Evolutionary conservation across 768 basidiomycete genomes (phyloP).

Genomic region (Lenzites betulinus): DNA sequence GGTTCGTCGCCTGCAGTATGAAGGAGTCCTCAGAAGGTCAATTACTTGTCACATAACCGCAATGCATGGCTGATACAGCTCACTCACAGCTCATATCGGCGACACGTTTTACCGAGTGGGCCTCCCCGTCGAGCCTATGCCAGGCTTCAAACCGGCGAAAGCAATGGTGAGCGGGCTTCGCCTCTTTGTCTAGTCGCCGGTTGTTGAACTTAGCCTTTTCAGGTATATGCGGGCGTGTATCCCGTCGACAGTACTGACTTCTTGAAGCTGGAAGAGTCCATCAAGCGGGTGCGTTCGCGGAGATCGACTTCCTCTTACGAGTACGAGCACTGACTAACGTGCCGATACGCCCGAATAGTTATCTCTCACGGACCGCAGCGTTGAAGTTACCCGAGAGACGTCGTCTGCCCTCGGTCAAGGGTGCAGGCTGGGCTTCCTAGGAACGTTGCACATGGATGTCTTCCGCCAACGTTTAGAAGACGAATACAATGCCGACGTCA

Average conservation of each 20-base stretch:
- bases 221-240: slow-evolving; percentile 96
- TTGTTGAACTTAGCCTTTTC: neutral
- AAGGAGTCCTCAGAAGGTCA: slow-evolving; percentile 93
- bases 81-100: slow-evolving; percentile 79
- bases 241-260: slow-evolving; percentile 92
- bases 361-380: slow-evolving; percentile 84
- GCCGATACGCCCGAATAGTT: slow-evolving; percentile 46
- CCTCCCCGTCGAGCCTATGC: slow-evolving; percentile 75
- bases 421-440: slow-evolving; percentile 91
- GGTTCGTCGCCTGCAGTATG: slow-evolving; percentile 95
- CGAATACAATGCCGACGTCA: slow-evolving; percentile 92
- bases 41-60: neutral
- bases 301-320: slow-evolving; percentile 7
- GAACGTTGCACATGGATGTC: slow-evolving; percentile 95
- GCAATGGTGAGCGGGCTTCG: slow-evolving; percentile 71
- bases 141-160: slow-evolving; percentile 89
- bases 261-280: slow-evolving; percentile 92
- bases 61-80: neutral
- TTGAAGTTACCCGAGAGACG: slow-evolving; percentile 88
- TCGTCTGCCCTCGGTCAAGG: slow-evolving; percentile 96
- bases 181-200: neutral
- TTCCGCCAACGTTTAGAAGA: slow-evolving; percentile 96
- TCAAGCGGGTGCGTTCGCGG: slow-evolving; percentile 66
- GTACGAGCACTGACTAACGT: slow-evolving; percentile 2
- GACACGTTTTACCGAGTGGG: slow-evolving; percentile 87